Evolutionary conservation across 441 rosid species (phyloP).

Genomic region (Rhodomyrtus psidioides): DNA sequence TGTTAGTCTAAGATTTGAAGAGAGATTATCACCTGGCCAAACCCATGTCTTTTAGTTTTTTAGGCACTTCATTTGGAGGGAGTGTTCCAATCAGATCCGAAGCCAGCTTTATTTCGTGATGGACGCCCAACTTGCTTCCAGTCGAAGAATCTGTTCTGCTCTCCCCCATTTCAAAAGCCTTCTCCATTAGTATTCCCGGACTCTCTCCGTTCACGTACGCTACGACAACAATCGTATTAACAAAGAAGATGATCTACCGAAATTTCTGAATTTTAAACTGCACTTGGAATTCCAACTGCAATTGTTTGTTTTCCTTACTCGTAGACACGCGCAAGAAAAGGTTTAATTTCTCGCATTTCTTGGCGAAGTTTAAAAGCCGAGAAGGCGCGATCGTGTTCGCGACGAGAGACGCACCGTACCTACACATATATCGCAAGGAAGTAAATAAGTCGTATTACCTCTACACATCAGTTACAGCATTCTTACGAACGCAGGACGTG

Average conservation of each 20-base stretch:
- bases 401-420: slow-evolving; percentile 16
- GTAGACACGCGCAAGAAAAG: slow-evolving; percentile 9
- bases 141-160: background rate
- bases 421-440: background rate
- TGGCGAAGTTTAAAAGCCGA: slow-evolving; percentile 17
- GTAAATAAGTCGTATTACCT: too few species aligned
- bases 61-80: background rate
- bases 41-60: slow-evolving; percentile 3
- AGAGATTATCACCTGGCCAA: background rate
- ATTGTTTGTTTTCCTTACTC: too few species aligned
- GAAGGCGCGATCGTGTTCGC: slow-evolving; percentile 22
- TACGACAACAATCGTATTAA: background rate
- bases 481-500: too few species aligned
- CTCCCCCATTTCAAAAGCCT: slow-evolving; percentile 10
- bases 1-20: background rate
- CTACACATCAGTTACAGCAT: too few species aligned
- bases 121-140: slow-evolving; percentile 6
- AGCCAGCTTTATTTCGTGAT: slow-evolving; percentile 22
- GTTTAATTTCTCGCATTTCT: slow-evolving; percentile 21
- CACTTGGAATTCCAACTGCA: too few species aligned
- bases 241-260: too few species aligned
- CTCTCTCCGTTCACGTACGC: slow-evolving; percentile 28
- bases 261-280: too few species aligned
- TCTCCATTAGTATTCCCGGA: slow-evolving; percentile 21
- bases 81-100: slow-evolving; percentile 1